Evolutionary conservation across 2,329 filamentous ascomycete genomes (phyloP).

Genomic region (Emergomyces orientalis): DNA sequence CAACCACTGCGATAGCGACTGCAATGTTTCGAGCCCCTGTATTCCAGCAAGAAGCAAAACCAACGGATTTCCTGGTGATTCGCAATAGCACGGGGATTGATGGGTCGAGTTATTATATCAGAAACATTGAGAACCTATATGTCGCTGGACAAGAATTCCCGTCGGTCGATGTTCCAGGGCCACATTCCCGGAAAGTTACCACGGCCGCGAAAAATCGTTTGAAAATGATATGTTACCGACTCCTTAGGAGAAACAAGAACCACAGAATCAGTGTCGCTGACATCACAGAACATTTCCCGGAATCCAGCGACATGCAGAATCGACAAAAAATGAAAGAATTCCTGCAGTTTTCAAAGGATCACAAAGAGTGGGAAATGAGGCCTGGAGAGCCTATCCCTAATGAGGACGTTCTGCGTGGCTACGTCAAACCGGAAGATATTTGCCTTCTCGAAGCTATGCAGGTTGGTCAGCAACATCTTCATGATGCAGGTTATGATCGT

Average conservation of each 20-base stretch:
- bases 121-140: conserved; percentile 83
- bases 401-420: conserved; percentile 66
- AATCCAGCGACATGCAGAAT: conserved; percentile 90
- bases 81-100: conserved; percentile 68
- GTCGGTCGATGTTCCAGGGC: conserved; percentile 82
- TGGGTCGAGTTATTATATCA: conserved; percentile 73
- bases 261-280: conserved; percentile 65
- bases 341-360: conserved; percentile 77
- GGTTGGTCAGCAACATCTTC: conserved; percentile 79
- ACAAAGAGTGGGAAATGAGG: conserved; percentile 75
- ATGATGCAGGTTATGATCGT: conserved; percentile 77
- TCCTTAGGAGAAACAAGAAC: conserved; percentile 67
- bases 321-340: conserved; percentile 96
- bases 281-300: conserved; percentile 84
- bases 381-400: conserved; percentile 67
- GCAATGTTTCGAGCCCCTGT: conserved; percentile 91
- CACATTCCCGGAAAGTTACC: conserved; percentile 88
- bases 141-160: conserved; percentile 91
- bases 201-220: conserved; percentile 94
- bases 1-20: conserved; percentile 84
- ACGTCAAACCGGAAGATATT: conserved; percentile 93
- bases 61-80: conserved; percentile 77
- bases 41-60: conserved; percentile 71
- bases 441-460: conserved; percentile 95
- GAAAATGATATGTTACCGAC: conserved; percentile 88